Conservation (phyloP, 2,329 filamentous ascomycete species). For the Camillea tinctor region DNA sequence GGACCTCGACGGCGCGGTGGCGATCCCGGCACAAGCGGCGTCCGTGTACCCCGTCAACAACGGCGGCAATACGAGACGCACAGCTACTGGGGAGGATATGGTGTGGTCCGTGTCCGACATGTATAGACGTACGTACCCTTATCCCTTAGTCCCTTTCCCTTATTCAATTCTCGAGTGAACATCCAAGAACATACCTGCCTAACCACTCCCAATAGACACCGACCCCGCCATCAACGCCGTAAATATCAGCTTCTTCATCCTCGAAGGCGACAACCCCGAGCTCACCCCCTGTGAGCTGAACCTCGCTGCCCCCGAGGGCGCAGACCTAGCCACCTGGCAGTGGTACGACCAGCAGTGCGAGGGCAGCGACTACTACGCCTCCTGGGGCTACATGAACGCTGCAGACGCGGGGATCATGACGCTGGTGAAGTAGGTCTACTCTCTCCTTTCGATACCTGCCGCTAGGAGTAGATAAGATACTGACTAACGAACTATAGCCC, state of each 20-base stretch:
- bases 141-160: no score
- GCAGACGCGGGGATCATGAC: conserved; percentile 25
- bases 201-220: conserved; percentile 12
- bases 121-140: background rate
- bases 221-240: conserved; percentile 5
- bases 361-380: conserved; percentile 15
- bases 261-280: background rate
- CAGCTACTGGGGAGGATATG: background rate
- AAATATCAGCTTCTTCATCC: conserved; percentile 14
- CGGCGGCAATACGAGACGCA: background rate
- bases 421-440: conserved; percentile 17
- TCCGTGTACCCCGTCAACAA: background rate
- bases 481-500: conserved; percentile 10
- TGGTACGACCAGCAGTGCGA: conserved; percentile 19
- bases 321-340: conserved; percentile 14
- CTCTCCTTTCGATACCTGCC: background rate
- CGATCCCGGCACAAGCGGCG: conserved; percentile 13
- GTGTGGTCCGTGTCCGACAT: conserved; percentile 7
- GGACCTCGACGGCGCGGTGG: conserved; percentile 12
- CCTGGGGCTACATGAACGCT: conserved; percentile 20
- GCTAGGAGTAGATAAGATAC: background rate
- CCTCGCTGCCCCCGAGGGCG: conserved; percentile 8
- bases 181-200: no score
- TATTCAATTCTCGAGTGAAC: no score
- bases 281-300: conserved; percentile 10